Base-by-base conservation (phyloP, 1,284 basidiomycete genomes). In the Ganoderma sp. region DNA sequence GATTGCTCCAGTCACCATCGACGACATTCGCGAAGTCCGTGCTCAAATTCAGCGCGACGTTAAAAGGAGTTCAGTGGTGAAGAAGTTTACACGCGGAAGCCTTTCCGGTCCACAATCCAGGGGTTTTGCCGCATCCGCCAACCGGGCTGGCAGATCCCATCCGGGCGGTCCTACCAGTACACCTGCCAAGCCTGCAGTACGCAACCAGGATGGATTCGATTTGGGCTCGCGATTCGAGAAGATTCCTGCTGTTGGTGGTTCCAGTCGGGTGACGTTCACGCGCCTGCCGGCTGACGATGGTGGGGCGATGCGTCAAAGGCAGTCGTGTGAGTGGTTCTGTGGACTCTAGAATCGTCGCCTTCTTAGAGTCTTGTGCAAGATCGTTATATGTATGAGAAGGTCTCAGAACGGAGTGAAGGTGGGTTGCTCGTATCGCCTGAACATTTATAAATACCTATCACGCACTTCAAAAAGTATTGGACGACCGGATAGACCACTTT, bases 371-470 rank as follows among this genome's bases (percentile, higher is more conserved):
- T 42, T 22, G 43, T 15, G 17, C 2, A 70, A 95, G 93, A 96
- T 81, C 88, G 92, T 39, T 98, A 98, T 79, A 97, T 97, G 95
- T 95, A 93, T 76, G 95, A 97, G 79, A 95, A 94, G 80, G 84
- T 93, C 22, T 87, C 88, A 0, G 92, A 93, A 75, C 84, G 95
- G 43, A 91, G 93, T 70, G 91, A 92, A 84, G 88, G 94, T 94
- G 75, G 68, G 80, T 73, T 28, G n/a, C 62, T 41, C 58, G 28
- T 2, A 48, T 39, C n/a, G 59, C 52, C 52, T 17, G 63, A 17
- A 1, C 7, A 34, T 34, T 28, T 7, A 28, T 17, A 2, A 14
- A 17, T n/a, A 7, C 32, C 42, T 56, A 25, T 48, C 25, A 42
- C 19, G 22, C 41, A 42, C 54, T 41, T 19, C 12, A 25, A 67